These are phyloP conservation scores for Karstenula rhodostoma DNA, from an alignment of 2,329 filamentous ascomycete species.

Conservation along the genomic window DNA sequence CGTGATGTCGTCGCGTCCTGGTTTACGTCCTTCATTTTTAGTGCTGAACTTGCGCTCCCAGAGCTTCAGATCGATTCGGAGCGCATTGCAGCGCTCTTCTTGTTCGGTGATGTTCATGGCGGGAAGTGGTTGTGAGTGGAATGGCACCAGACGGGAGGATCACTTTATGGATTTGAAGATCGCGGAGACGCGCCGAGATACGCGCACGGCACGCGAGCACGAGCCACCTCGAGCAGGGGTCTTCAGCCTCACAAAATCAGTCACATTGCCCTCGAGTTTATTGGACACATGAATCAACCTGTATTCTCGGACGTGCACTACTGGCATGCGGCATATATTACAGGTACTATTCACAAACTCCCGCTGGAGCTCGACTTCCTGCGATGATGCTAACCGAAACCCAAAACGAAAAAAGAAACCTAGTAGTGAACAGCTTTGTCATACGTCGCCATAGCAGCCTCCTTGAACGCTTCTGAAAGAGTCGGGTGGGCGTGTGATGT, in stretches of 20 bases:
- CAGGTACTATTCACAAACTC: constrained; percentile 53
- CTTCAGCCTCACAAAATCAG: constrained; percentile 28
- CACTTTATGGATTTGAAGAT: constrained; percentile 31
- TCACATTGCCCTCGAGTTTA: constrained; percentile 12
- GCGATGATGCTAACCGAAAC: constrained; percentile 46
- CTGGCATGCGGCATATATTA: constrained; percentile 48
- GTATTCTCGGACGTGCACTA: constrained; percentile 37
- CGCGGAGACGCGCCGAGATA: constrained; percentile 38
- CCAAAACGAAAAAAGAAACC: constrained; percentile 37
- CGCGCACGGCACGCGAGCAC: constrained; percentile 33
- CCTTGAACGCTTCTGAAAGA: constrained; percentile 97
- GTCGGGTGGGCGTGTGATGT: constrained; percentile 98
- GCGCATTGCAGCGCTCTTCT: constrained; percentile 80
- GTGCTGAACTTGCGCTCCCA: constrained; percentile 76
- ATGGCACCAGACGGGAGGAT: constrained; percentile 19
- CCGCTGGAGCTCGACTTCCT: constrained; percentile 45
- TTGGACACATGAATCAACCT: constrained; percentile 16
- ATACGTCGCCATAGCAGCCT: constrained; percentile 98
- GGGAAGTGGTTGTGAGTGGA: constrained; percentile 21
- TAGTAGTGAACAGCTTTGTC: constrained; percentile 95
- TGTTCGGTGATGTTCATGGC: constrained; percentile 40
- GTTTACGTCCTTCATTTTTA: constrained; percentile 71
- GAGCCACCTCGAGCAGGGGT: constrained; percentile 17
- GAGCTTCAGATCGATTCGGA: constrained; percentile 75
- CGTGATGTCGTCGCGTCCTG: constrained; percentile 78